phyloP scores from a whole-genome alignment of 139 green algal genomes.

The Picochlorum costavermella region DNA sequence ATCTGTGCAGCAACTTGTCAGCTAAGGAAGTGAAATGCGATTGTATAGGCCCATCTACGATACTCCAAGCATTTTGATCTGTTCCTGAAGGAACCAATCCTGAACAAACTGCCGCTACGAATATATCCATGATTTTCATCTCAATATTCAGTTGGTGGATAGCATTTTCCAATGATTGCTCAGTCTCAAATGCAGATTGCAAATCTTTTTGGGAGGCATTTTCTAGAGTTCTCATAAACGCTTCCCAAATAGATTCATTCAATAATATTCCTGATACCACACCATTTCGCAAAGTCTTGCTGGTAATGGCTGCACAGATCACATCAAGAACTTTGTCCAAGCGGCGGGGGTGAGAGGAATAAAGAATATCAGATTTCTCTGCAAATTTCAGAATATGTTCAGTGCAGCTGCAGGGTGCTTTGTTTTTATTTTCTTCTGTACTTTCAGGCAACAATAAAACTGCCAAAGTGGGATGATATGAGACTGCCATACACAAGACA shows the following conservation, averaged over 20 bases:
- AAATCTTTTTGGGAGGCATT: neutral
- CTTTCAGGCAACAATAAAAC: conserved; percentile 47
- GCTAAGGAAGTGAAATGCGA: too few relatives aligned
- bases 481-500: conserved; percentile 30
- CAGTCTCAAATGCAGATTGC: neutral
- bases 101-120: neutral
- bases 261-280: neutral
- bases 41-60: too few relatives aligned
- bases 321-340: conserved; percentile 3
- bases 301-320: neutral
- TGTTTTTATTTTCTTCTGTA: conserved; percentile 16
- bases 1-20: too few relatives aligned
- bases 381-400: neutral
- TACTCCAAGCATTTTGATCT: too few relatives aligned
- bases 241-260: neutral
- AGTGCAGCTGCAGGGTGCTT: neutral
- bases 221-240: neutral
- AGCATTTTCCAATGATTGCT: neutral
- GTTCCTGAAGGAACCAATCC: too few relatives aligned
- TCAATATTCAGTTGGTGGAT: neutral
- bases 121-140: conserved; percentile 3
- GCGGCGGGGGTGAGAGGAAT: neutral
- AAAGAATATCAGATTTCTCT: neutral
- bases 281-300: conserved; percentile 1
- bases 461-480: conserved; percentile 32